These are phyloP conservation scores for Solanum pimpinellifolium DNA, from an alignment of 257 asterid species.

Conservation along the genomic window DNA sequence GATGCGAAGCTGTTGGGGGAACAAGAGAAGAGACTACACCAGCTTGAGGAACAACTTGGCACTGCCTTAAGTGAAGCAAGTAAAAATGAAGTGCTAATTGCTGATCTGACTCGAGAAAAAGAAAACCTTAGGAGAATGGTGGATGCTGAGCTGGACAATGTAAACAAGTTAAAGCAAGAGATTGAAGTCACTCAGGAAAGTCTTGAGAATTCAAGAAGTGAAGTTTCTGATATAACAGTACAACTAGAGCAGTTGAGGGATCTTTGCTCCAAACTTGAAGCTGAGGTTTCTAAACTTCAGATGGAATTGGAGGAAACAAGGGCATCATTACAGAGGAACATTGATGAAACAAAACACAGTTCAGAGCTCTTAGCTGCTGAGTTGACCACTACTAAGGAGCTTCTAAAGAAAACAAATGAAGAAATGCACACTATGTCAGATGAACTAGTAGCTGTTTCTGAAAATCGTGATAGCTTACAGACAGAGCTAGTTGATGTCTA, in stretches of 20 bases:
- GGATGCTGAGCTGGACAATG: constrained; percentile 25
- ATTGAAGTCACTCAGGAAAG: constrained; percentile 22
- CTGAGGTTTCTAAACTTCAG: constrained; percentile 26
- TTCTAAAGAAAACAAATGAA: constrained; percentile 33
- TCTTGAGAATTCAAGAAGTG: constrained; percentile 40
- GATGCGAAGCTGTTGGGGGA: constrained; percentile 42
- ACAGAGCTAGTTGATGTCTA: constrained; percentile 38
- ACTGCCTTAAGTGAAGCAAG: constrained; percentile 24
- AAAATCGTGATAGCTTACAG: constrained; percentile 31
- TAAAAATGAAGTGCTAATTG: constrained; percentile 15
- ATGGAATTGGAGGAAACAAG: constrained; percentile 38
- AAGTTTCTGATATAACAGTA: constrained; percentile 36
- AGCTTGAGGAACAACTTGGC: constrained; percentile 45
- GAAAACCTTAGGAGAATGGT: constrained; percentile 27
- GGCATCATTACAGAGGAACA: constrained; percentile 26
- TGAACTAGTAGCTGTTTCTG: constrained; percentile 33
- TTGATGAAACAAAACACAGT: constrained; percentile 30
- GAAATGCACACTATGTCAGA: constrained; percentile 26
- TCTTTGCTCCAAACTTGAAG: constrained; percentile 45
- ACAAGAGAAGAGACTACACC: constrained; percentile 26
- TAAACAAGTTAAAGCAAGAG: constrained; percentile 32
- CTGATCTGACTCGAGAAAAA: constrained; percentile 45
- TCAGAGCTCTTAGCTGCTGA: constrained; percentile 29
- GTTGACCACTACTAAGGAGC: constrained; percentile 28
- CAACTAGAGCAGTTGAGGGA: constrained; percentile 40